These are phyloP conservation scores for Polytrichum formosum DNA, from an alignment of 225 moss, liverwort and hornwort genomes.

Conservation along the genomic window DNA sequence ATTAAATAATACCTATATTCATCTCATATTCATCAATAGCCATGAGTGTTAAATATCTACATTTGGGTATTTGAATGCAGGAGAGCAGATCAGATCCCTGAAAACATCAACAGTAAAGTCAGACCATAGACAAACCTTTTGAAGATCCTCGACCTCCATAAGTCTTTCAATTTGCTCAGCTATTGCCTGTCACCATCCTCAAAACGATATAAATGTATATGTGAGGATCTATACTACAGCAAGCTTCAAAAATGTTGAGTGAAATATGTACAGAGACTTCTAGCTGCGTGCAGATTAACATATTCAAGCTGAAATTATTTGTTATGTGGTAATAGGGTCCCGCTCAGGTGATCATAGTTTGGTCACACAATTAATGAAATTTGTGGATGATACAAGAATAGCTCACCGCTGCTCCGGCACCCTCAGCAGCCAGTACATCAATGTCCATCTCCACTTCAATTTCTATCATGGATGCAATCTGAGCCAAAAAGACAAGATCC, in stretches of 20 bases:
- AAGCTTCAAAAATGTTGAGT: no score
- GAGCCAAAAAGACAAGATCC: background rate
- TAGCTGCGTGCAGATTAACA: no score
- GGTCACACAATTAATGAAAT: background rate
- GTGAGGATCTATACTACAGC: no score
- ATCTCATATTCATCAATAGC: no score
- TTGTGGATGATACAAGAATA: background rate
- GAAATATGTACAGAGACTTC: background rate
- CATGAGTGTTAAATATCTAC: no score
- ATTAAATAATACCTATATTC: no score
- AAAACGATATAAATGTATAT: background rate
- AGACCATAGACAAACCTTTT: slow-evolving; percentile 49
- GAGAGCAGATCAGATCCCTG: no score
- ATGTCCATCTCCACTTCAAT: slow-evolving; percentile 99
- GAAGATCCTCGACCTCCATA: slow-evolving; percentile 85
- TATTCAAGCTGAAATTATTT: background rate
- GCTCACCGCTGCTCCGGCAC: slow-evolving; percentile 71
- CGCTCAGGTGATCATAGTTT: background rate
- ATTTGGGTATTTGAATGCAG: no score
- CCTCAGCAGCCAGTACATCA: slow-evolving; percentile 95
- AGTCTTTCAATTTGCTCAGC: slow-evolving; percentile 78
- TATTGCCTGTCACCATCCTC: slow-evolving; percentile 52
- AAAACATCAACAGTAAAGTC: background rate
- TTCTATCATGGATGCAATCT: slow-evolving; percentile 99
- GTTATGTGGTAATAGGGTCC: background rate